Evolutionary conservation across 345 rosid genomes (phyloP).

Genomic region (Boechera divaricarpa): DNA sequence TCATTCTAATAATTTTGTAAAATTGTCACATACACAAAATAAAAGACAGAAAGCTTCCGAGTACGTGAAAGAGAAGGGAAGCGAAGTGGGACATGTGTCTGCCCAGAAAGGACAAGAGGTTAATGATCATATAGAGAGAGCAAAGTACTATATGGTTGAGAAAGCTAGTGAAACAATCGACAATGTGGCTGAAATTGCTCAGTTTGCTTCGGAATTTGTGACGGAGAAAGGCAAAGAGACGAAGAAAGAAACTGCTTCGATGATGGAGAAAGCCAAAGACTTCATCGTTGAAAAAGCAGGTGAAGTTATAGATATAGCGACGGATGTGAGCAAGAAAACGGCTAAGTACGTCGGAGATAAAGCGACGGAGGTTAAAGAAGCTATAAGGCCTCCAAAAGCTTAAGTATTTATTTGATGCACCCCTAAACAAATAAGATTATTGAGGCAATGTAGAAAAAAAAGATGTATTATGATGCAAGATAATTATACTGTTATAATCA

Average conservation of each 20-base stretch:
- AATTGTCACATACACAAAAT: not conserved
- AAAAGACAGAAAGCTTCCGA: constrained; percentile 38
- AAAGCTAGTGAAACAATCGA: constrained; percentile 42
- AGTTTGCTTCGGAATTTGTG: constrained; percentile 33
- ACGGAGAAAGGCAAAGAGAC: constrained; percentile 33
- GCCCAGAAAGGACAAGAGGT: constrained; percentile 39
- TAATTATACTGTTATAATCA: not conserved
- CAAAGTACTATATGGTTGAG: constrained; percentile 29
- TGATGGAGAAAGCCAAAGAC: constrained; percentile 33
- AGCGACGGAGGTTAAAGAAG: constrained; percentile 37
- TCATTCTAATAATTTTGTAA: constrained; percentile 1
- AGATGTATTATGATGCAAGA: not conserved
- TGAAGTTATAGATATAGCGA: constrained; percentile 30
- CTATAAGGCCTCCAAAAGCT: constrained; percentile 36
- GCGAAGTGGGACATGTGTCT: constrained; percentile 32
- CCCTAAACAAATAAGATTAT: not conserved
- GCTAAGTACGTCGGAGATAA: constrained; percentile 34
- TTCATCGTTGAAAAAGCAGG: constrained; percentile 18
- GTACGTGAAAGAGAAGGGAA: constrained; percentile 44
- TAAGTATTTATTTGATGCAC: not conserved
- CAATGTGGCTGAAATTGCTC: constrained; percentile 29
- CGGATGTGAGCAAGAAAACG: constrained; percentile 29
- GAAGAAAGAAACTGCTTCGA: constrained; percentile 25
- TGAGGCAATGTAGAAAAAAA: not conserved
- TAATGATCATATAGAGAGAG: constrained; percentile 41